phyloP scores from a whole-genome alignment of 225 moss, liverwort and hornwort species.

The Marchantia paleacea region DNA sequence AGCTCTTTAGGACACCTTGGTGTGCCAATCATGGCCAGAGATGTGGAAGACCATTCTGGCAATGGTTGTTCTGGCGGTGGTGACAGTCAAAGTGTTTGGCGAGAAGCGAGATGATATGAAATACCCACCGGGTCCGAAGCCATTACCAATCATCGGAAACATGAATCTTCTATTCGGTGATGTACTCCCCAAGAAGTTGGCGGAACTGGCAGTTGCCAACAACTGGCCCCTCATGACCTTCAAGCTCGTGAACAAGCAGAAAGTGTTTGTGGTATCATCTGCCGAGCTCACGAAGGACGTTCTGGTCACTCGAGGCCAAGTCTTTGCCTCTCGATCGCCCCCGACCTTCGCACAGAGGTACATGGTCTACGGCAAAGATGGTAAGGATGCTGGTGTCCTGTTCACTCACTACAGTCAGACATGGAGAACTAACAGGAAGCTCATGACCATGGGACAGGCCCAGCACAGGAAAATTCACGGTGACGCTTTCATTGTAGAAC shows the following conservation, averaged over 20 bases:
- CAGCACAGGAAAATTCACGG: conserved; percentile 13
- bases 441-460: conserved; percentile 15
- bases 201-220: neutral
- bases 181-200: conserved; percentile 7
- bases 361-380: neutral
- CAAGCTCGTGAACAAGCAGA: conserved; percentile 7
- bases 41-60: no score
- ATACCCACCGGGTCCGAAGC: no score
- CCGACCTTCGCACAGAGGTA: conserved; percentile 11
- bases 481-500: conserved; percentile 7
- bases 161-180: conserved; percentile 8
- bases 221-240: conserved; percentile 18
- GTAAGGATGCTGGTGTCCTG: conserved; percentile 1
- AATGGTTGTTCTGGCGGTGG: no score
- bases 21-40: no score
- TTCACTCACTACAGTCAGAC: neutral
- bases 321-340: neutral
- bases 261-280: neutral
- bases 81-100: no score
- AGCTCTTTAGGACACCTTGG: no score
- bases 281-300: neutral
- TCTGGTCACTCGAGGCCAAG: conserved; percentile 5
- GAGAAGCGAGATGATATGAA: no score
- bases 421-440: conserved; percentile 12
- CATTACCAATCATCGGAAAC: no score